Conservation (phyloP, 78 protist species). For the Chrysochromulina parva region DNA sequence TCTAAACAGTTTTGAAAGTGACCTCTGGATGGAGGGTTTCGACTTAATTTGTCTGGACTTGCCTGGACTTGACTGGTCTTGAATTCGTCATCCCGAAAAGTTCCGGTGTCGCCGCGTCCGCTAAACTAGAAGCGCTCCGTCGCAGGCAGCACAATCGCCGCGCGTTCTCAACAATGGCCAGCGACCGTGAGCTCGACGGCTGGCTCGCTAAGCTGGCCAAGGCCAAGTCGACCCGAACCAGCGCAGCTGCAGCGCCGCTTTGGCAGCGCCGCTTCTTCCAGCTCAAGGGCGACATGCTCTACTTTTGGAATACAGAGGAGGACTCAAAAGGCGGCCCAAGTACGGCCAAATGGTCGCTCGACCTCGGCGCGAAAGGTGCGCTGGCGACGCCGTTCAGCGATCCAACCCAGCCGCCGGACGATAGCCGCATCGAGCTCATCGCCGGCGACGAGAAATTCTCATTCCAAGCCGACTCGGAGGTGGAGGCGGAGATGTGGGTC, state of each 20-base stretch:
- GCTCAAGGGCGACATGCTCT: neutral
- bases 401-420: neutral
- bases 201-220: neutral
- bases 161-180: no score
- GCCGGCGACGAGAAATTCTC: neutral
- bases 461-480: neutral
- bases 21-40: no score
- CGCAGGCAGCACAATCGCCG: no score
- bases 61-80: no score
- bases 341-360: neutral
- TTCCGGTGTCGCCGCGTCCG: no score
- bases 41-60: no score
- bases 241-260: no score
- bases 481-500: neutral
- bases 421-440: neutral
- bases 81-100: no score
- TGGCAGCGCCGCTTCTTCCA: slow-evolving; percentile 9
- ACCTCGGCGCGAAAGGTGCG: neutral
- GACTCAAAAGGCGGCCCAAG: neutral
- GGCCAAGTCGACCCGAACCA: neutral
- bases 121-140: no score
- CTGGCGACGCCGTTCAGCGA: neutral
- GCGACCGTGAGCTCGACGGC: neutral
- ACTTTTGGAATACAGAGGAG: neutral
- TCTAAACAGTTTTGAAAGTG: no score